phyloP scores from a whole-genome alignment of 176 grass and related monocot genomes.

The Avena insularis region DNA sequence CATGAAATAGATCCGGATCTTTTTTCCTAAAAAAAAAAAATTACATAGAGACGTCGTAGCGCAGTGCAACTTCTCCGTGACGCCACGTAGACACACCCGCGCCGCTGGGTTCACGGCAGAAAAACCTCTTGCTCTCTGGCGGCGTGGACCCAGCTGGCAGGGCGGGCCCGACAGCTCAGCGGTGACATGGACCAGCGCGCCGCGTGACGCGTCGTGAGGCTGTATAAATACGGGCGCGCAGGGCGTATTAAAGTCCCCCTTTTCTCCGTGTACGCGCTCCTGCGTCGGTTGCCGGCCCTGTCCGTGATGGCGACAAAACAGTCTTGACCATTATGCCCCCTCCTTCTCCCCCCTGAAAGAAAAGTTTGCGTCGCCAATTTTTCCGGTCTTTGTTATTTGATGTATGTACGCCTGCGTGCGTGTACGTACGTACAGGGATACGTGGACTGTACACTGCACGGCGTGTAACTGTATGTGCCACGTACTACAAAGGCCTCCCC shows the following conservation, averaged over 20 bases:
- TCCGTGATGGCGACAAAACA: conserved; percentile 24
- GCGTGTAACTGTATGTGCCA: background rate
- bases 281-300: conserved; percentile 34
- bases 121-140: background rate
- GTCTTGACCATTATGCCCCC: conserved; percentile 15
- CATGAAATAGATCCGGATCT: too few relatives aligned
- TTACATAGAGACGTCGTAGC: too few relatives aligned
- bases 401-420: too few relatives aligned
- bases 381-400: background rate
- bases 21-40: too few relatives aligned
- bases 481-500: background rate
- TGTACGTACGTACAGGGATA: background rate
- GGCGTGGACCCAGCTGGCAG: background rate
- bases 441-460: background rate
- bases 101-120: background rate
- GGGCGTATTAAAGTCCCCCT: conserved; percentile 12
- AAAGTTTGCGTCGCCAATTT: background rate
- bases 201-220: background rate
- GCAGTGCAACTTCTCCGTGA: background rate
- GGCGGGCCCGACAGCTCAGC: background rate
- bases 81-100: background rate
- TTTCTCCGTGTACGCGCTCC: background rate
- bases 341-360: background rate
- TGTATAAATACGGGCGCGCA: conserved; percentile 35
- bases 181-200: conserved; percentile 9